These are phyloP conservation scores for Amoebophrya sp. DNA, from an alignment of 169 alveolate genomes.

Conservation along the genomic window DNA sequence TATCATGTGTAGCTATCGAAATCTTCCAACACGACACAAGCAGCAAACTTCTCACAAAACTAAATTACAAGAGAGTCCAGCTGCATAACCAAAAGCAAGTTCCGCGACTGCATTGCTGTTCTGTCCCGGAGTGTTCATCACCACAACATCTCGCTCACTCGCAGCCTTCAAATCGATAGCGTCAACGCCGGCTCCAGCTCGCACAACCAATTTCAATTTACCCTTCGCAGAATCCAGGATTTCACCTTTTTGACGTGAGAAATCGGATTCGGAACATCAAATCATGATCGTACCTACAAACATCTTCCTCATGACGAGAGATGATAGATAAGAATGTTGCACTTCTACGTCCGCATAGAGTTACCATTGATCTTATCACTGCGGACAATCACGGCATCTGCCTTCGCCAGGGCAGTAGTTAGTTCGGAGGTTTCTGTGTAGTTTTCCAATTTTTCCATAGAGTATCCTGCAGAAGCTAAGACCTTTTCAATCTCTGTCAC, in stretches of 20 bases:
- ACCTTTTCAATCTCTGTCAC: constrained; percentile 44
- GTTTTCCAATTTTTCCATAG: constrained; percentile 32
- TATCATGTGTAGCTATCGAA: too few species aligned
- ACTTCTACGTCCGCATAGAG: too few species aligned
- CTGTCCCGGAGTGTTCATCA: constrained; percentile 72
- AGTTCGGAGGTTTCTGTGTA: constrained; percentile 26
- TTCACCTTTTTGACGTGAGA: too few species aligned
- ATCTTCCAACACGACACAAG: too few species aligned
- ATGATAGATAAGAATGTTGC: too few species aligned
- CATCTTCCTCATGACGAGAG: too few species aligned
- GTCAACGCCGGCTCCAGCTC: constrained; percentile 75
- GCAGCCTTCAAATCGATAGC: constrained; percentile 59
- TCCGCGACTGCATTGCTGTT: constrained; percentile 77
- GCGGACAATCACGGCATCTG: constrained; percentile 29
- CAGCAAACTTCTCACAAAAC: too few species aligned
- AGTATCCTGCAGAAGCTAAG: constrained; percentile 34
- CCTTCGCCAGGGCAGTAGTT: neutral
- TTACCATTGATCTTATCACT: neutral
- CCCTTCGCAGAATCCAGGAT: neutral
- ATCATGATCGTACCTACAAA: too few species aligned
- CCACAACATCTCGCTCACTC: constrained; percentile 55
- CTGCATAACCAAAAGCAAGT: constrained; percentile 57
- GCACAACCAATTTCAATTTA: constrained; percentile 42
- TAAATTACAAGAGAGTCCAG: constrained; percentile 18
- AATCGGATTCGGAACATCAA: too few species aligned